Evolutionary conservation across 2,329 filamentous ascomycete species (phyloP), one percentile per base, ranked within the genome.

Genomic region (Pyricularia grisea): DNA sequence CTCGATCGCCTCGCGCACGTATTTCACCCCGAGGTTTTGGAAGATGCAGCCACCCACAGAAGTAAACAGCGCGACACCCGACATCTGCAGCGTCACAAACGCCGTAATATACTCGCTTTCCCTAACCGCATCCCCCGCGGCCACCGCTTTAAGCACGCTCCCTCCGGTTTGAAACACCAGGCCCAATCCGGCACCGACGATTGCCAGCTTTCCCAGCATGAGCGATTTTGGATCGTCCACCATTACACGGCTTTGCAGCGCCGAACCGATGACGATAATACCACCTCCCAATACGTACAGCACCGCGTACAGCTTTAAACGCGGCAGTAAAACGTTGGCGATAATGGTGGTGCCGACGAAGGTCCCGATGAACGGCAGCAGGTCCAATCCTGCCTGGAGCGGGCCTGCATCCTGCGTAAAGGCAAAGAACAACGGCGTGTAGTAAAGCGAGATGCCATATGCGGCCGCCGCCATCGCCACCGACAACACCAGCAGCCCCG

Each of bases 371-470:
- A 80, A 80, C 2, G 81, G 83, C 1, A 84, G 74, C 0, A 84
- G 73, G 3, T 79, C 76, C 1, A 81, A 77, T 0, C 78, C 81
- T 3, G 81, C 78, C n/a, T 76, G 69, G 3, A 84, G 72, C 0
- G 81, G 77, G 2, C 72, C 76, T 33, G 83, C 78, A 4, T 80
- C 80, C 2, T 76, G 78, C 0, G 78, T 79, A 73, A 87, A 87
- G 69, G 84, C 81, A 17, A 63, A 63, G 10, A 63, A 27, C 4
- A 63, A 12, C 27, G 60, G 60, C 25, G 60, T 28, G 27, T 63
- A 63, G 3, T 63, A 28, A 1, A 63, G 60, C 23, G 60, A 28
- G 12, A 63, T 7, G 11, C 23, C 60, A 27, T 63, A 63, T 2
- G 60, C 25, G 11, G 60, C 60, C 4, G 60, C 23, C 23, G 60